These are phyloP conservation scores for Anthracocystis walkeri DNA, from an alignment of 1,284 basidiomycete species.

Conservation along the genomic window DNA sequence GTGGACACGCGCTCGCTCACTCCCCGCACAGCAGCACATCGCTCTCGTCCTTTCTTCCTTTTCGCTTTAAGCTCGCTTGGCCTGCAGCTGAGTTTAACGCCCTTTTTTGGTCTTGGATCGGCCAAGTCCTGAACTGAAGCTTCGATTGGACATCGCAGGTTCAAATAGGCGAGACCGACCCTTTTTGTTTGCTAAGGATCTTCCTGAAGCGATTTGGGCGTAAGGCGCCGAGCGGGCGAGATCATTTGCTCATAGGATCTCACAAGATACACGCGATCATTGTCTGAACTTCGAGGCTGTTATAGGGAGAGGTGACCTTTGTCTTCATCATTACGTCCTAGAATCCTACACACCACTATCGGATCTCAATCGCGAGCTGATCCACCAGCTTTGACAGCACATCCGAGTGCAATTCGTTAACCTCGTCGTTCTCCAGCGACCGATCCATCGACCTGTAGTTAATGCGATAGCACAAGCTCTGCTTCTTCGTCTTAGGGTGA, in stretches of 20 bases:
- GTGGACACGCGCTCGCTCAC: background rate
- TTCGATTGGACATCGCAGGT: too few relatives aligned
- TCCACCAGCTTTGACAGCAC: conserved; percentile 71
- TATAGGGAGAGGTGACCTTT: background rate
- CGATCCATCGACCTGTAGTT: conserved; percentile 98
- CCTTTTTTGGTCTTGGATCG: background rate
- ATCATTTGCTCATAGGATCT: too few relatives aligned
- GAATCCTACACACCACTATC: conserved; percentile 13
- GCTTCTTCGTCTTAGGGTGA: conserved; percentile 86
- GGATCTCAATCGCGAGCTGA: conserved; percentile 69
- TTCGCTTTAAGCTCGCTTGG: background rate
- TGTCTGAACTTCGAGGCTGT: background rate
- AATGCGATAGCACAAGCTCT: conserved; percentile 88
- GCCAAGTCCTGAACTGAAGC: too few relatives aligned
- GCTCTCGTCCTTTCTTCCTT: background rate
- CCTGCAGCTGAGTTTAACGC: background rate
- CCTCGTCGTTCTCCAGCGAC: conserved; percentile 89
- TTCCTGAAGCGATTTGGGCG: too few relatives aligned
- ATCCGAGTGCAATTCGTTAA: conserved; percentile 79
- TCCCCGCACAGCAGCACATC: background rate
- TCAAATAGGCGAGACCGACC: too few relatives aligned
- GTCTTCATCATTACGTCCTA: background rate
- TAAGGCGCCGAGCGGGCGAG: too few relatives aligned
- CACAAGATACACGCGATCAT: too few relatives aligned
- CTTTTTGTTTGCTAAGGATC: too few relatives aligned